phyloP scores from a whole-genome alignment of 1,284 basidiomycete species.

The Ceraceosorus guamensis region DNA sequence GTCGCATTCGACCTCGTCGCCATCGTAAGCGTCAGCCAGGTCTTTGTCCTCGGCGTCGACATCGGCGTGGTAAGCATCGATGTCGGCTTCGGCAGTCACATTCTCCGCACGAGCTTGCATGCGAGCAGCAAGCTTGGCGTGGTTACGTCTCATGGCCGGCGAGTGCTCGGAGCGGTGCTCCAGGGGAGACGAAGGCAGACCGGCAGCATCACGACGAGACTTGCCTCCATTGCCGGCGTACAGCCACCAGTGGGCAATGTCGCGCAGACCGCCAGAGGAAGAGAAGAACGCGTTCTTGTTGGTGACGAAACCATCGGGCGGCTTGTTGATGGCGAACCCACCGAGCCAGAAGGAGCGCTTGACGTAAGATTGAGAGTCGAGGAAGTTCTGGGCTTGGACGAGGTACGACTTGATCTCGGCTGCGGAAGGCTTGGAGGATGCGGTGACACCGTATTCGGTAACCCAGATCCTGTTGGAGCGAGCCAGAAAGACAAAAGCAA shows the following conservation, averaged over 20 bases:
- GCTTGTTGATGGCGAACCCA: conserved; percentile 27
- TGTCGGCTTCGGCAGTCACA: conserved; percentile 17
- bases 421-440: conserved; percentile 17
- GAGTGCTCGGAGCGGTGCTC: background rate
- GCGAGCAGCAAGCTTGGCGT: background rate
- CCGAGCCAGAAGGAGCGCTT: conserved; percentile 40
- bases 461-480: conserved; percentile 31
- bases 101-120: conserved; percentile 15
- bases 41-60: background rate
- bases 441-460: conserved; percentile 44
- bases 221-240: conserved; percentile 10
- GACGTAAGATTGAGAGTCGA: conserved; percentile 25
- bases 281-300: conserved; percentile 36
- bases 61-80: background rate
- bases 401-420: conserved; percentile 30
- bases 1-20: too few species aligned
- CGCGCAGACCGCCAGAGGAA: conserved; percentile 15
- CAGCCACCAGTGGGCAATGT: conserved; percentile 24
- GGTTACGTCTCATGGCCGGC: conserved; percentile 2
- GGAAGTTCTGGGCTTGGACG: conserved; percentile 24
- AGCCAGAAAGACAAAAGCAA: too few species aligned
- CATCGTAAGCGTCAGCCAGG: too few species aligned
- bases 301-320: conserved; percentile 35
- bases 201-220: background rate
- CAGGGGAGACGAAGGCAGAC: background rate